phyloP scores from a whole-genome alignment of 2,329 filamentous ascomycete genomes.

The Epichloe baconii region DNA sequence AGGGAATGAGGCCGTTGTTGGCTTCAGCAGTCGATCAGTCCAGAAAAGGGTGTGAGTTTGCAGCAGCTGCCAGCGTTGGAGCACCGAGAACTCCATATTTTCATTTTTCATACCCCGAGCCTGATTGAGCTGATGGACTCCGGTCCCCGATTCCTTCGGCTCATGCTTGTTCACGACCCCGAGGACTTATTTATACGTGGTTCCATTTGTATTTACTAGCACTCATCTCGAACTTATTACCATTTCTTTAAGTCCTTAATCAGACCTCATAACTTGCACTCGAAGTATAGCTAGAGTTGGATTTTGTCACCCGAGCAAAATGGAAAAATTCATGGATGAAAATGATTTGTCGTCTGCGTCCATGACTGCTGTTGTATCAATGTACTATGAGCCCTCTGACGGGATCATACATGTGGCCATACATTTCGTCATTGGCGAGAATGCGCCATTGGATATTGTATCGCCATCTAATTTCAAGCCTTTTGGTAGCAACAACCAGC shows the following conservation, averaged over 20 bases:
- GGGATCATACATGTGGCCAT: too few relatives aligned
- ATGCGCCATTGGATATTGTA: background rate
- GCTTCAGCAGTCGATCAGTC: background rate
- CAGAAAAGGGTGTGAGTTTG: background rate
- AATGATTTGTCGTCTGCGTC: background rate
- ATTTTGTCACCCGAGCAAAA: slow-evolving; percentile 12
- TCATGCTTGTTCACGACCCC: slow-evolving; percentile 1
- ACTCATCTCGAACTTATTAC: slow-evolving; percentile 22
- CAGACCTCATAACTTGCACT: slow-evolving; percentile 20
- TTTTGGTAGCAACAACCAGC: background rate
- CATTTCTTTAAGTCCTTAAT: slow-evolving; percentile 27
- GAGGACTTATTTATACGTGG: slow-evolving; percentile 14
- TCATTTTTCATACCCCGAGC: background rate
- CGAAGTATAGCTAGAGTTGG: slow-evolving; percentile 17
- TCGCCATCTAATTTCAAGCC: background rate
- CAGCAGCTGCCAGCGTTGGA: background rate
- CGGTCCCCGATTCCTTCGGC: background rate
- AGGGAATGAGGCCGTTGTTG: slow-evolving; percentile 8
- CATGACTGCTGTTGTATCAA: background rate
- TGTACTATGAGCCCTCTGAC: background rate
- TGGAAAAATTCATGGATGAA: slow-evolving; percentile 5
- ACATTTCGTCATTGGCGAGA: background rate
- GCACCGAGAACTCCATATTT: background rate
- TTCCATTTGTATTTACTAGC: slow-evolving; percentile 24
- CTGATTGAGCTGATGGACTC: background rate